Conservation (phyloP, 1,284 basidiomycete genomes). For the Ustilago shanxiensis region DNA sequence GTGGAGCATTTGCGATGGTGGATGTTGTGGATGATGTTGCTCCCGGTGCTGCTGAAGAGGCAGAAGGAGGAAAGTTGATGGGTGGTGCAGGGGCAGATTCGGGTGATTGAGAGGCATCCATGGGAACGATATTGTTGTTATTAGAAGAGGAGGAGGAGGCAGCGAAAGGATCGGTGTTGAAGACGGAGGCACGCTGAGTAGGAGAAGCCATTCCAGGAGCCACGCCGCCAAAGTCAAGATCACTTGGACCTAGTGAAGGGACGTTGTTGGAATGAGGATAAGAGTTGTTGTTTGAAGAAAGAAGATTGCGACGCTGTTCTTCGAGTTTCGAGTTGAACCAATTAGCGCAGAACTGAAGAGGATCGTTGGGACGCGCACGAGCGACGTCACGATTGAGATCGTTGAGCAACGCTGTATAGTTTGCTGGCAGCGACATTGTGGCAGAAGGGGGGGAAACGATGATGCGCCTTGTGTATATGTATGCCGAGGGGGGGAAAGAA, state of each 20-base stretch:
- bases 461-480: too few relatives aligned
- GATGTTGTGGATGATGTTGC: background rate
- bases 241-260: conserved; percentile 24
- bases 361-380: conserved; percentile 86
- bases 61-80: too few relatives aligned
- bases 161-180: conserved; percentile 40
- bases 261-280: conserved; percentile 13
- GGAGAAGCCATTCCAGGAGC: conserved; percentile 43
- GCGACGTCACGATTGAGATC: conserved; percentile 88
- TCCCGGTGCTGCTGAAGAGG: conserved; percentile 2
- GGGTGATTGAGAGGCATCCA: conserved; percentile 27
- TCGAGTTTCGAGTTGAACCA: conserved; percentile 92
- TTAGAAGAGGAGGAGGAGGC: conserved; percentile 13
- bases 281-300: conserved; percentile 57
- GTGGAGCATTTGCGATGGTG: conserved; percentile 13
- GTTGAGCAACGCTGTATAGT: conserved; percentile 75
- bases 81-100: too few relatives aligned
- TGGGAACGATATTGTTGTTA: conserved; percentile 19
- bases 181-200: conserved; percentile 45
- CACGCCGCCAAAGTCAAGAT: conserved; percentile 27
- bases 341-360: conserved; percentile 92
- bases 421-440: conserved; percentile 58
- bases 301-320: conserved; percentile 80
- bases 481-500: too few relatives aligned
- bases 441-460: background rate